A percentile compares a stretch with the other conserved stretches of the same genome.
These are phyloP conservation scores for Tephrocybe sp. DNA, from an alignment of 768 basidiomycete genomes.

Conservation along the genomic window DNA sequence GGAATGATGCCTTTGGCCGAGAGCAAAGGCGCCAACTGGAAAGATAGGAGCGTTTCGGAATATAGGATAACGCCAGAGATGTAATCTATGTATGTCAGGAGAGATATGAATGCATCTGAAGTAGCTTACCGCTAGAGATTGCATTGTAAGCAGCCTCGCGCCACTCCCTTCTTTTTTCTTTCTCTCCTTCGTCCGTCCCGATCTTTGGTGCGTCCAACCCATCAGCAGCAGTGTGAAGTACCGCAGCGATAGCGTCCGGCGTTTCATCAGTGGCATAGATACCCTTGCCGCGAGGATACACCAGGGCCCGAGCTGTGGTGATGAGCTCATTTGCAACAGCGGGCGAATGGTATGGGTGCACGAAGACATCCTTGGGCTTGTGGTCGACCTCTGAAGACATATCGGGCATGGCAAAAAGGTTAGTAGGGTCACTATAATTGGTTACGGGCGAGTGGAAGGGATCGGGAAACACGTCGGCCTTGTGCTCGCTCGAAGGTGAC, in stretches of 20 bases:
- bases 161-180: constrained; percentile 41
- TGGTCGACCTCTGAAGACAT: constrained; percentile 11
- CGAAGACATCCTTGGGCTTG: constrained; percentile 26
- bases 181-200: constrained; percentile 35
- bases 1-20: constrained; percentile 45
- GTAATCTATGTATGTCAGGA: constrained; percentile 4
- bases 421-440: constrained; percentile 23
- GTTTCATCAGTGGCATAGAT: constrained; percentile 57
- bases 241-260: constrained; percentile 39
- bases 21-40: constrained; percentile 47
- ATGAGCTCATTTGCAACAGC: constrained; percentile 43
- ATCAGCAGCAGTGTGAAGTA: constrained; percentile 36
- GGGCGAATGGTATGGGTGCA: constrained; percentile 40
- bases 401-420: constrained; percentile 31
- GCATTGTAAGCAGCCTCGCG: constrained; percentile 43
- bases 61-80: constrained; percentile 56
- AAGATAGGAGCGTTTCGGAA: constrained; percentile 47
- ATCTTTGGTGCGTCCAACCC: constrained; percentile 22
- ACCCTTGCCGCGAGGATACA: constrained; percentile 48
- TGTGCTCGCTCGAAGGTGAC: constrained; percentile 6
- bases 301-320: constrained; percentile 41
- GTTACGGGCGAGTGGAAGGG: constrained; percentile 15
- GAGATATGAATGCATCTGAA: background rate
- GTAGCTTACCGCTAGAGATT: constrained; percentile 35
- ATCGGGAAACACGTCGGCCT: constrained; percentile 6